Base-by-base conservation (phyloP, 169 alveolate species). In the Besnoitia besnoiti region DNA sequence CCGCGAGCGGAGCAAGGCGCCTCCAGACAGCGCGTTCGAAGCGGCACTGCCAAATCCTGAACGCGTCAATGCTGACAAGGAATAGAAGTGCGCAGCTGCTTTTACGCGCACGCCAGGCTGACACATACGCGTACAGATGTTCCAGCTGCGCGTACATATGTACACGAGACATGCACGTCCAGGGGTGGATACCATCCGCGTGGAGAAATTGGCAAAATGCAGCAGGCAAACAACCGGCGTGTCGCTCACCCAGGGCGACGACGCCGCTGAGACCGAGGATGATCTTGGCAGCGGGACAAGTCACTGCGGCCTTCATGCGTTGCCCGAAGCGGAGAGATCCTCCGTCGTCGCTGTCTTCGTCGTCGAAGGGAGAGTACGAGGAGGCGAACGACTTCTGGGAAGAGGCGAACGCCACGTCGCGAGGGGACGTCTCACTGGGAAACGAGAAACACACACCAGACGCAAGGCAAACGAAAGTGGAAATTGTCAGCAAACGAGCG, bases 201-300 rank as follows among this genome's bases (percentile, higher is more conserved):
- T 10, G 19, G 30, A 19, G 10, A 50, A 14, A 50, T 19, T 50
- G 10, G 30, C 10, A 50, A 50, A 19, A 50, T 50, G 10, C 30
- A 50, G 62, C 62, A 50, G 30, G 30, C 10, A 19, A 19, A n/a
- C n/a, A n/a, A n/a, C n/a, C n/a, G n/a, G n/a, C n/a, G n/a, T n/a
- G 16, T 67, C 35, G 49, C 61, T 77, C 40, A 77, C 87, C 87
- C 14, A 77, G 59, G n/a, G 87, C 87, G 35, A 77, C 87, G 16
- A 42, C 55, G 10, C 87, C 87, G 4, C 87, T 35, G 33, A 77
- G 2, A n/a, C 87, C 87, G 59, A 77, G 49, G 8, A 77, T 51
- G 40, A 77, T 77, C 40, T 77, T 77, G 19, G 87, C 50, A 5
- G 87, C 87, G 10, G 87, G 87, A 39, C 87, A 40, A n/a, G 59